These are phyloP conservation scores for Gyrodon lividus DNA, from an alignment of 768 basidiomycete genomes.

Conservation along the genomic window DNA sequence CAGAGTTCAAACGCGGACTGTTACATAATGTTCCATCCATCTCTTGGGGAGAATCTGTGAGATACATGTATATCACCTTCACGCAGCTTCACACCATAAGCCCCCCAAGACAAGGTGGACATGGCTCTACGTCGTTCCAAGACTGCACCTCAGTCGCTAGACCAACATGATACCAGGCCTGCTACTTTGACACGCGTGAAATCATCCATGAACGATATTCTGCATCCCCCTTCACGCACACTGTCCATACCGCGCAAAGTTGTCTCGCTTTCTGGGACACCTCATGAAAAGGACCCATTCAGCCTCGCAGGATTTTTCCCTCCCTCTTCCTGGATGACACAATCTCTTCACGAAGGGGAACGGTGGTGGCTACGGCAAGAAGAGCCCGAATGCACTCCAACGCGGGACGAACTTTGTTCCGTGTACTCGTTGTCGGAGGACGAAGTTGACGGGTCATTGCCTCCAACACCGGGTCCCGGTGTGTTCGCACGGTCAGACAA, in stretches of 20 bases:
- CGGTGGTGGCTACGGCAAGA: conserved; percentile 44
- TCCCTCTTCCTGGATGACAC: conserved; percentile 18
- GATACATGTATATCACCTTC: not conserved
- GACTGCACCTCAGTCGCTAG: conserved; percentile 25
- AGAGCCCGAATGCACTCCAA: conserved; percentile 21
- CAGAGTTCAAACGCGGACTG: conserved; percentile 17
- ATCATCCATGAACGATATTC: conserved; percentile 7
- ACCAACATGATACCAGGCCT: not conserved
- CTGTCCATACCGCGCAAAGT: not conserved
- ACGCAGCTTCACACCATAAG: not conserved
- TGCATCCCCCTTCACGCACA: not conserved
- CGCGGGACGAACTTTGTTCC: conserved; percentile 1
- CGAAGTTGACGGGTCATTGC: conserved; percentile 19
- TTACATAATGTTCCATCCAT: conserved; percentile 6
- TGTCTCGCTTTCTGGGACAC: conserved; percentile 16
- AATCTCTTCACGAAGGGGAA: conserved; percentile 22
- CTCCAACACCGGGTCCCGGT: conserved; percentile 20
- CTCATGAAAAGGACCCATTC: conserved; percentile 44
- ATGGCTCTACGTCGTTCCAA: conserved; percentile 34
- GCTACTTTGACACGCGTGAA: conserved; percentile 1
- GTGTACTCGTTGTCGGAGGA: conserved; percentile 17
- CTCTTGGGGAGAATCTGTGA: not conserved
- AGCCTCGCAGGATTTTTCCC: conserved; percentile 51
- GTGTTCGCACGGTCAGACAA: conserved; percentile 29
- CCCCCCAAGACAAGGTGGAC: not conserved